These are phyloP conservation scores for Neodidymelliopsis sp. DNA, from an alignment of 2,329 filamentous ascomycete genomes.

Conservation along the genomic window DNA sequence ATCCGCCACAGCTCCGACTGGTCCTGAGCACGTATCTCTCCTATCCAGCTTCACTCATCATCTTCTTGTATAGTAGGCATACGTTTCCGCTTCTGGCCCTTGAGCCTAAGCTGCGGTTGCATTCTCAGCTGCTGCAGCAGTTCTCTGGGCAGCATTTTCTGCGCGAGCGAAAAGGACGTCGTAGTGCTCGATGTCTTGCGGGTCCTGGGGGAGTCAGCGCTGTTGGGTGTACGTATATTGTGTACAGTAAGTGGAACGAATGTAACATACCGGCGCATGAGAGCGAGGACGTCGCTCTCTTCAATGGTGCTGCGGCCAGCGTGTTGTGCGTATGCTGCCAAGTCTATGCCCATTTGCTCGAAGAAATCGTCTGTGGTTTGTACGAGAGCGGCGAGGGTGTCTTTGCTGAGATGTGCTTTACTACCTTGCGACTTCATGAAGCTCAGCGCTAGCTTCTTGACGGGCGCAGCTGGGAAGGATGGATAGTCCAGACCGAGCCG, in stretches of 20 bases:
- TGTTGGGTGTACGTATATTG: conserved; percentile 22
- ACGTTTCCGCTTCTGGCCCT: conserved; percentile 52
- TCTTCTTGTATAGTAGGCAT: conserved; percentile 54
- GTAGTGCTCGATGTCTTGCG: conserved; percentile 73
- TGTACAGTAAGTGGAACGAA: conserved; percentile 24
- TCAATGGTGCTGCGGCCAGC: conserved; percentile 85
- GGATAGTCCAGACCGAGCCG: conserved; percentile 78
- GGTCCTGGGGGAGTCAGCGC: conserved; percentile 28
- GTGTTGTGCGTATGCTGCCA: conserved; percentile 81
- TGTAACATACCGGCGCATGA: conserved; percentile 79
- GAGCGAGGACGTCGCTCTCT: conserved; percentile 79
- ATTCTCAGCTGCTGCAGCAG: conserved; percentile 83
- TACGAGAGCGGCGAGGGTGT: conserved; percentile 76
- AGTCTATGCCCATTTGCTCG: conserved; percentile 82
- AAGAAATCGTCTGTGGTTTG: conserved; percentile 92
- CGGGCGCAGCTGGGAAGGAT: conserved; percentile 73
- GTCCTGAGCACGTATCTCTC: conserved; percentile 57
- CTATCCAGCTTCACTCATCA: conserved; percentile 51
- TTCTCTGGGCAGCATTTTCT: conserved; percentile 81
- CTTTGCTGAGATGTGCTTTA: conserved; percentile 74
- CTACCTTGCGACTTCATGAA: conserved; percentile 73
- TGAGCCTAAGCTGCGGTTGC: conserved; percentile 57
- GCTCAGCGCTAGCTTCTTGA: conserved; percentile 75
- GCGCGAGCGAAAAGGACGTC: conserved; percentile 86
- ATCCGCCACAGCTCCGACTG: conserved; percentile 80